Evolutionary conservation across 208 protist genomes (phyloP).

Genomic region (Crithidia fasciculata): DNA sequence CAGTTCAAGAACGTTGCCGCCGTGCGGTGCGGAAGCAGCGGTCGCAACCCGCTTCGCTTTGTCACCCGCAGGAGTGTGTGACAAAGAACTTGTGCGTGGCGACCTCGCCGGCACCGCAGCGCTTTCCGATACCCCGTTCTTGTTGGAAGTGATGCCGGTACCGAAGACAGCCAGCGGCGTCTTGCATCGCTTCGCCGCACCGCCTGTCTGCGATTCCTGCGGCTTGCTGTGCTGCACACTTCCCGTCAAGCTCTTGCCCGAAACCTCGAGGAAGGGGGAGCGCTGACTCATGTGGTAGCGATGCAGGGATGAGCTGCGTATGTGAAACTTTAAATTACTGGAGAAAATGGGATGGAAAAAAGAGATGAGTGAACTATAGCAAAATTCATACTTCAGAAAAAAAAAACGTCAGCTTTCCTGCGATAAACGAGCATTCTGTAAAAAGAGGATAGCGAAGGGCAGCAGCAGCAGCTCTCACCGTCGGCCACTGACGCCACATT

Average conservation of each 20-base stretch:
- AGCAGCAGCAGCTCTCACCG: too few relatives aligned
- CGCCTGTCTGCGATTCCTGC: neutral
- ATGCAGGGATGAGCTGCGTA: too few relatives aligned
- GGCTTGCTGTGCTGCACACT: neutral
- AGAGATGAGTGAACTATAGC: too few relatives aligned
- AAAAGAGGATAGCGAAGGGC: too few relatives aligned
- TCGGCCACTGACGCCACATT: too few relatives aligned
- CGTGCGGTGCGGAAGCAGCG: neutral
- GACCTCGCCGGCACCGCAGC: too few relatives aligned
- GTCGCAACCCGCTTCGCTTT: neutral
- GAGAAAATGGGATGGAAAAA: too few relatives aligned
- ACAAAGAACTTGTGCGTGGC: too few relatives aligned
- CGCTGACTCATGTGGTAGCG: neutral
- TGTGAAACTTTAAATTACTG: too few relatives aligned
- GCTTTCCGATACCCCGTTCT: neutral
- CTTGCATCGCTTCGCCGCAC: neutral
- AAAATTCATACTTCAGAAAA: too few relatives aligned
- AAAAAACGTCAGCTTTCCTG: too few relatives aligned
- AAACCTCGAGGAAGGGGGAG: neutral
- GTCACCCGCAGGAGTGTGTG: neutral
- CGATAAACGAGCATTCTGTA: too few relatives aligned
- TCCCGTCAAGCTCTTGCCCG: neutral
- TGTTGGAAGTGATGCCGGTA: neutral
- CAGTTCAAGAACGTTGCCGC: conserved; percentile 32
- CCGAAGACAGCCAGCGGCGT: neutral